These are phyloP conservation scores for Ogataea methylovora DNA, from an alignment of 805 yeast species.

Conservation along the genomic window DNA sequence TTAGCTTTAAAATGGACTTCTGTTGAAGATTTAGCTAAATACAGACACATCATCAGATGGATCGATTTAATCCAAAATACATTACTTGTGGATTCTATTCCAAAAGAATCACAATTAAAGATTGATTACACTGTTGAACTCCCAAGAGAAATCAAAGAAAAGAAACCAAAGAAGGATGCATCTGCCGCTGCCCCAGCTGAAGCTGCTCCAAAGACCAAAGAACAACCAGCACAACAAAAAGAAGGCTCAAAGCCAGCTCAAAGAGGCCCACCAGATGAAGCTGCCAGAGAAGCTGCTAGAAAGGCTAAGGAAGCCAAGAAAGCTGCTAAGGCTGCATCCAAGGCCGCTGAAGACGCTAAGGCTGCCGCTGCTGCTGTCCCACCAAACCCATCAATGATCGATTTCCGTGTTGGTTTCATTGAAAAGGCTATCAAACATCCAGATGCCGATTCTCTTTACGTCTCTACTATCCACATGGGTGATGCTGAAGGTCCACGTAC, in stretches of 20 bases:
- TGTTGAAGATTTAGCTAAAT: slow-evolving; percentile 45
- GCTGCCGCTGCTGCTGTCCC: slow-evolving; percentile 51
- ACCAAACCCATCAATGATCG: slow-evolving; percentile 78
- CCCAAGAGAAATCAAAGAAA: slow-evolving; percentile 46
- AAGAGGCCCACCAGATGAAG: slow-evolving; percentile 20
- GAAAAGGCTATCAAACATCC: slow-evolving; percentile 97
- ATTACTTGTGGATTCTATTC: slow-evolving; percentile 38
- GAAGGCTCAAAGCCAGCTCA: neutral
- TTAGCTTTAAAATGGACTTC: slow-evolving; percentile 48
- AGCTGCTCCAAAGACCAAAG: slow-evolving; percentile 8
- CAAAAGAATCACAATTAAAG: slow-evolving; percentile 43
- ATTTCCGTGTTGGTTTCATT: slow-evolving; percentile 92
- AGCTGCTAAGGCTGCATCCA: slow-evolving; percentile 55
- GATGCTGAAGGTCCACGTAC: slow-evolving; percentile 97
- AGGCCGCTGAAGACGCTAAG: slow-evolving; percentile 43
- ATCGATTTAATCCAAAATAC: slow-evolving; percentile 76
- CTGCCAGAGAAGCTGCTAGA: slow-evolving; percentile 26
- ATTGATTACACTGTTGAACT: slow-evolving; percentile 56
- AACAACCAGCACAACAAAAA: slow-evolving; percentile 1
- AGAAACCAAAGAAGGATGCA: slow-evolving; percentile 25
- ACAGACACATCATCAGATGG: slow-evolving; percentile 92
- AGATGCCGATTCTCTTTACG: slow-evolving; percentile 93
- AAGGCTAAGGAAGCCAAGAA: slow-evolving; percentile 34
- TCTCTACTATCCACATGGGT: slow-evolving; percentile 94
- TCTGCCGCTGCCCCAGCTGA: slow-evolving; percentile 9